Percentiles rank a stretch among this genome's conserved stretches.
Evolutionary conservation across 1,139 yeast species (phyloP).

Genomic region (Saccharomyces uvarum): DNA sequence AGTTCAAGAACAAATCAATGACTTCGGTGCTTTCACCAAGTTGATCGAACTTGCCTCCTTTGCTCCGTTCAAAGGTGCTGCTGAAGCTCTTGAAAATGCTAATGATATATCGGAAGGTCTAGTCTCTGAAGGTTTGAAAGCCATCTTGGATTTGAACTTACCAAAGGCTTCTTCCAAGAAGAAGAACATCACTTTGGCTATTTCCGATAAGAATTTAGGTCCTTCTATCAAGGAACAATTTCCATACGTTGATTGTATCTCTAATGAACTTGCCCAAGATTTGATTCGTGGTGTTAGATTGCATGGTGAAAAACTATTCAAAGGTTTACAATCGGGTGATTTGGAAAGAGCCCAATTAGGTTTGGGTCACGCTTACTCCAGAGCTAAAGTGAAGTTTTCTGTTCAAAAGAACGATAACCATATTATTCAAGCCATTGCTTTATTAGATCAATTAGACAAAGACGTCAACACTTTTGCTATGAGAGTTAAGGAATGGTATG

Average conservation of each 20-base stretch:
- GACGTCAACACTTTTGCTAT: constrained; percentile 95
- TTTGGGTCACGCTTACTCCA: constrained; percentile 96
- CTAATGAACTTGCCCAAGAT: constrained; percentile 91
- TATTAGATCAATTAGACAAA: constrained; percentile 92
- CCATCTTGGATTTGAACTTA: constrained; percentile 79
- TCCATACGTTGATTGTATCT: constrained; percentile 82
- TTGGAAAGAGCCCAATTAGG: constrained; percentile 97
- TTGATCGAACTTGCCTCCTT: constrained; percentile 88
- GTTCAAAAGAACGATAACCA: constrained; percentile 98
- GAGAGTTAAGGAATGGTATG: constrained; percentile 99
- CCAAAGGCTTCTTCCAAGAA: constrained; percentile 71
- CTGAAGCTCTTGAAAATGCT: constrained; percentile 96
- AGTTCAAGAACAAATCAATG: constrained; percentile 87
- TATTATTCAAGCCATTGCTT: constrained; percentile 95
- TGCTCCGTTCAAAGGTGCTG: constrained; percentile 98
- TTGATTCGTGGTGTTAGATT: constrained; percentile 89
- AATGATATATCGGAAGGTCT: constrained; percentile 96
- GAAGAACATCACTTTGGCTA: constrained; percentile 68
- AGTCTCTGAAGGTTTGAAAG: constrained; percentile 85
- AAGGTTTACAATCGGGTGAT: constrained; percentile 91
- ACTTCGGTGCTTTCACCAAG: constrained; percentile 82
- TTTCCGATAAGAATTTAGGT: constrained; percentile 91
- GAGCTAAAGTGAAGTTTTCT: constrained; percentile 97
- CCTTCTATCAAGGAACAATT: constrained; percentile 89
- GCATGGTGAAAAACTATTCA: constrained; percentile 81